phyloP scores from a whole-genome alignment of 345 rosid genomes.

The Pistacia vera region DNA sequence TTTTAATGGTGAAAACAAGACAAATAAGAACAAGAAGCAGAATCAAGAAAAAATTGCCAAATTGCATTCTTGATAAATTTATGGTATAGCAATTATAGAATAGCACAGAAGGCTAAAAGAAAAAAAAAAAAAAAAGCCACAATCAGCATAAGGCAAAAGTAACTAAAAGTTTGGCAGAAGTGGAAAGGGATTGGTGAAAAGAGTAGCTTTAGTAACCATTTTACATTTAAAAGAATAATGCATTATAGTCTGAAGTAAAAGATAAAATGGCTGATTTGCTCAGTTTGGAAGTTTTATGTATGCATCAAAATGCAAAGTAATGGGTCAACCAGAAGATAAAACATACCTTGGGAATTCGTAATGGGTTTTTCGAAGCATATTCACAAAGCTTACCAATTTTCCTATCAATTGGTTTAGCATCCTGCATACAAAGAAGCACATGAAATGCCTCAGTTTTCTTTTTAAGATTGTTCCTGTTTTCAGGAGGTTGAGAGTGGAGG shows the following conservation, averaged over 20 bases:
- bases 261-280: background rate
- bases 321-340: conserved; percentile 14
- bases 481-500: background rate
- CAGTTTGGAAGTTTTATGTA: background rate
- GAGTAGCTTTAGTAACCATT: background rate
- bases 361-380: conserved; percentile 84
- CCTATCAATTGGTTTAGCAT: conserved; percentile 80
- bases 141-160: background rate
- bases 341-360: conserved; percentile 87
- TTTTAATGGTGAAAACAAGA: background rate
- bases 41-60: too few relatives aligned
- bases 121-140: background rate
- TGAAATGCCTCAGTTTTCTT: background rate
- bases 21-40: background rate
- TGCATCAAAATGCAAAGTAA: conserved; percentile 15
- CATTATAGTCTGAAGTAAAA: background rate
- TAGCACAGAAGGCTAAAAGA: background rate
- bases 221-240: background rate
- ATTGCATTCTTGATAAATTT: conserved; percentile 1
- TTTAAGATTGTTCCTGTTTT: background rate
- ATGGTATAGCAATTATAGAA: background rate
- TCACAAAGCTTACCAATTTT: conserved; percentile 93
- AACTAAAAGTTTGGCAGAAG: background rate
- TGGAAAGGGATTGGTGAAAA: background rate
- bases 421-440: conserved; percentile 43